Percentiles rank a stretch among this genome's conserved stretches.
Conservation (phyloP, 73 alveolate species). For the Uronychia binucleata region DNA sequence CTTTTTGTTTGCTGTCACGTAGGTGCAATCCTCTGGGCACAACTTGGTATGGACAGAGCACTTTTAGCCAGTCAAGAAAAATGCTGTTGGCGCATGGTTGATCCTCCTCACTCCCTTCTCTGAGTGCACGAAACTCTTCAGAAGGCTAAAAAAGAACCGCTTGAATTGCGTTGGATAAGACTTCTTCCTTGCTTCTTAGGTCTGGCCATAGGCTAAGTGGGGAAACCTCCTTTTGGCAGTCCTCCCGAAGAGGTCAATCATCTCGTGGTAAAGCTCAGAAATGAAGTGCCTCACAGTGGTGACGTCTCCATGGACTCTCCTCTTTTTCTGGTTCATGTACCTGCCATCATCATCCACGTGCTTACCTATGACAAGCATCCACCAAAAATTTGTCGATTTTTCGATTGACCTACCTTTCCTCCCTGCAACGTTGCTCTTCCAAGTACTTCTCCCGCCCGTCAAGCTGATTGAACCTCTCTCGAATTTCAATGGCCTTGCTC, state of each 20-base stretch:
- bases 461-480: constrained; percentile 20
- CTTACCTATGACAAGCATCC: constrained; percentile 1
- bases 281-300: constrained; percentile 28
- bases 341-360: too few species aligned
- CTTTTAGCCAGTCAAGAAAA: constrained; percentile 29
- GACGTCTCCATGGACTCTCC: constrained; percentile 11
- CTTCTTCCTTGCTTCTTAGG: constrained; percentile 35
- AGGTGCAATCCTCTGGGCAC: constrained; percentile 39
- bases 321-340: constrained; percentile 15
- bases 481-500: constrained; percentile 25
- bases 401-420: constrained; percentile 28
- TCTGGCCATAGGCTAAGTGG: constrained; percentile 30
- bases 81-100: constrained; percentile 41
- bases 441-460: constrained; percentile 11
- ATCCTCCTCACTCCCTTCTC: constrained; percentile 23
- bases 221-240: constrained; percentile 39
- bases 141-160: constrained; percentile 69
- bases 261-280: constrained; percentile 33
- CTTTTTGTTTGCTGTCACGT: constrained; percentile 24
- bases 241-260: constrained; percentile 8
- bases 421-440: constrained; percentile 17
- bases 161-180: constrained; percentile 74
- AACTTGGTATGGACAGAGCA: constrained; percentile 24
- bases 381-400: constrained; percentile 18
- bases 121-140: constrained; percentile 21